These are phyloP conservation scores for Cerrena zonata DNA, from an alignment of 1,284 basidiomycete genomes.

Conservation along the genomic window DNA sequence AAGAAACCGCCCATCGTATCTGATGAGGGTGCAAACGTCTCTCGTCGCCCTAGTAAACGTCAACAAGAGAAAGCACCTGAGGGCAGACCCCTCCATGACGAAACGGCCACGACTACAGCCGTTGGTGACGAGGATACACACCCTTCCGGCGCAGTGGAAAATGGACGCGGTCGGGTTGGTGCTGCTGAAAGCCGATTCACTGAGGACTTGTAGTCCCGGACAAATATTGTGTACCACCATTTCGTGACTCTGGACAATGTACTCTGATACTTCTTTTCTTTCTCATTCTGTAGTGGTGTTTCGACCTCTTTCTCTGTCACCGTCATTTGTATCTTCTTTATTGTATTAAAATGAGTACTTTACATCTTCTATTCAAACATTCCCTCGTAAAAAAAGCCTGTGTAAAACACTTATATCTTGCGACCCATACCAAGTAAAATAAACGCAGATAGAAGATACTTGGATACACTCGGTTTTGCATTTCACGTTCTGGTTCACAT, in stretches of 20 bases:
- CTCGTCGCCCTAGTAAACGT: constrained; percentile 48
- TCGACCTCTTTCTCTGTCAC: no score
- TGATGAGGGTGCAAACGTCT: constrained; percentile 23
- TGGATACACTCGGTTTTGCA: no score
- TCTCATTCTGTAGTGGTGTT: background rate
- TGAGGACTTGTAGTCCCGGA: background rate
- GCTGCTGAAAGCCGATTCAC: background rate
- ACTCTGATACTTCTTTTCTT: background rate
- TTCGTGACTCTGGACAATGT: no score
- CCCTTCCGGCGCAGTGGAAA: background rate
- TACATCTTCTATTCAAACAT: no score
- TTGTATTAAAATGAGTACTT: no score
- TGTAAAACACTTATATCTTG: no score
- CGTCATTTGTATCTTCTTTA: no score
- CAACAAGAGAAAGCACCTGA: constrained; percentile 71
- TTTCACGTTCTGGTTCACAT: no score
- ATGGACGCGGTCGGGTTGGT: background rate
- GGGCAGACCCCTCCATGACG: constrained; percentile 36
- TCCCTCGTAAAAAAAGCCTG: no score
- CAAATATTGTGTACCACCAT: background rate
- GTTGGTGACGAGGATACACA: background rate
- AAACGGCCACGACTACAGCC: background rate
- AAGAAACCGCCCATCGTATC: constrained; percentile 32
- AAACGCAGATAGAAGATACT: no score
- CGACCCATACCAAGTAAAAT: no score